These are phyloP conservation scores for Diplodia mutila DNA, from an alignment of 2,329 filamentous ascomycete species.

Conservation along the genomic window DNA sequence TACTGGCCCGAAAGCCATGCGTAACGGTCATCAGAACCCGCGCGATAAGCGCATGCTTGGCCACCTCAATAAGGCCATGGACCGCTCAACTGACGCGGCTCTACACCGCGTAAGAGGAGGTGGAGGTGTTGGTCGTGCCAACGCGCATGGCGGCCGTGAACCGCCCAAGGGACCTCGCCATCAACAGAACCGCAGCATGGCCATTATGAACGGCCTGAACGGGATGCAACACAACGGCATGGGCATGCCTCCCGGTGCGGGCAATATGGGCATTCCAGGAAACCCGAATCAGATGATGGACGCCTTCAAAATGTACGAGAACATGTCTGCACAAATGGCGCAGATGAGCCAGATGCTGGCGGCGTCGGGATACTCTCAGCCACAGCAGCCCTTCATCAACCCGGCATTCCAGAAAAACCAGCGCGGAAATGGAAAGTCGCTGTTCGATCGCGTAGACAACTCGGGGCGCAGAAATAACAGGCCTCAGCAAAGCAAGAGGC, in stretches of 20 bases:
- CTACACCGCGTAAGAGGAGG: slow-evolving; percentile 79
- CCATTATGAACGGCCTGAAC: slow-evolving; percentile 45
- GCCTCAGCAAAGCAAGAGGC: slow-evolving; percentile 57
- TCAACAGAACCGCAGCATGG: slow-evolving; percentile 29
- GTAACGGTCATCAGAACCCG: slow-evolving; percentile 63
- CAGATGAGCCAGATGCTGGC: slow-evolving; percentile 75
- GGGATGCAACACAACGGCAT: slow-evolving; percentile 55
- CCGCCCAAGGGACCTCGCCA: slow-evolving; percentile 73
- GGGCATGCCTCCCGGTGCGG: slow-evolving; percentile 20
- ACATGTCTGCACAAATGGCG: slow-evolving; percentile 55
- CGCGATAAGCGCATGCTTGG: slow-evolving; percentile 83
- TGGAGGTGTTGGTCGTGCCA: slow-evolving; percentile 76
- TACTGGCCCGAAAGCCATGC: slow-evolving; percentile 94
- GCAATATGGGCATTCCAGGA: slow-evolving; percentile 15
- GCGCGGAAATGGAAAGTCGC: slow-evolving; percentile 54
- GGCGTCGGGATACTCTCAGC: slow-evolving; percentile 80
- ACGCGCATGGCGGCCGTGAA: slow-evolving; percentile 69
- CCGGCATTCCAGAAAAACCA: slow-evolving; percentile 52
- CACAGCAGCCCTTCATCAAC: slow-evolving; percentile 49
- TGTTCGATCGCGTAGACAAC: slow-evolving; percentile 71
- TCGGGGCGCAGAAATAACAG: slow-evolving; percentile 34
- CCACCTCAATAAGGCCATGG: slow-evolving; percentile 81
- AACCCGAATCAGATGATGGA: slow-evolving; percentile 23
- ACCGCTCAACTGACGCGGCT: slow-evolving; percentile 72
- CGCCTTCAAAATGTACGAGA: slow-evolving; percentile 31